phyloP scores from a whole-genome alignment of 148 eudicot genomes.

The Amaranthus palmeri region DNA sequence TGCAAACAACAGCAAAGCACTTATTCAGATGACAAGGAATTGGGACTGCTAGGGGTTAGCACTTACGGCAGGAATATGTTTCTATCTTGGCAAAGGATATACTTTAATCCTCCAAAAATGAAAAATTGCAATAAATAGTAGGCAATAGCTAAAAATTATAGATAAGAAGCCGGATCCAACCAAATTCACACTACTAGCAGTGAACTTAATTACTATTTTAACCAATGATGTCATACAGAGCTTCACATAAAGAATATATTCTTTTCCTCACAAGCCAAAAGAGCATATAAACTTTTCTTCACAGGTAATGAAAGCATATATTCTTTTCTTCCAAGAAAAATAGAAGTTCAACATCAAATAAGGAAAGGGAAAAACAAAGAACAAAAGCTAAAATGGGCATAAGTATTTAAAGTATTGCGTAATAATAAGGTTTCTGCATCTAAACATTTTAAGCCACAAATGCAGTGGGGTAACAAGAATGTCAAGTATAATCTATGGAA shows the following conservation, averaged over 20 bases:
- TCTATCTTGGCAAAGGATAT: background rate
- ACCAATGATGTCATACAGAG: background rate
- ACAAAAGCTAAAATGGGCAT: background rate
- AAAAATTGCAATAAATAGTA: background rate
- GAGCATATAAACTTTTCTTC: conserved; percentile 6
- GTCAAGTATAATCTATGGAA: background rate
- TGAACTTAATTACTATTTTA: background rate
- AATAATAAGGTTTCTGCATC: background rate
- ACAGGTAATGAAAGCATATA: background rate
- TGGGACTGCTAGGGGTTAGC: background rate
- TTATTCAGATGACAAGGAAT: background rate
- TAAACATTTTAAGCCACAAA: background rate
- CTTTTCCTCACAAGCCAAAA: background rate
- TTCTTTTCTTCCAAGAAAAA: conserved; percentile 9
- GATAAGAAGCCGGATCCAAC: background rate
- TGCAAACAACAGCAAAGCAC: background rate
- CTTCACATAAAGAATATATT: background rate
- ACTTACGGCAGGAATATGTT: background rate
- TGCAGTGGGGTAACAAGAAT: background rate
- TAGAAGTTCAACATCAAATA: background rate
- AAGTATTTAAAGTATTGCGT: background rate
- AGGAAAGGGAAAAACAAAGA: conserved; percentile 17
- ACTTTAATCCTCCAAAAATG: background rate
- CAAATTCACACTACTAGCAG: background rate
- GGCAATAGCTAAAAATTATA: background rate